Percentiles rank a stretch among this genome's conserved stretches.
Evolutionary conservation across 345 rosid species (phyloP).

Genomic region (Abelmoschus esculentus): DNA sequence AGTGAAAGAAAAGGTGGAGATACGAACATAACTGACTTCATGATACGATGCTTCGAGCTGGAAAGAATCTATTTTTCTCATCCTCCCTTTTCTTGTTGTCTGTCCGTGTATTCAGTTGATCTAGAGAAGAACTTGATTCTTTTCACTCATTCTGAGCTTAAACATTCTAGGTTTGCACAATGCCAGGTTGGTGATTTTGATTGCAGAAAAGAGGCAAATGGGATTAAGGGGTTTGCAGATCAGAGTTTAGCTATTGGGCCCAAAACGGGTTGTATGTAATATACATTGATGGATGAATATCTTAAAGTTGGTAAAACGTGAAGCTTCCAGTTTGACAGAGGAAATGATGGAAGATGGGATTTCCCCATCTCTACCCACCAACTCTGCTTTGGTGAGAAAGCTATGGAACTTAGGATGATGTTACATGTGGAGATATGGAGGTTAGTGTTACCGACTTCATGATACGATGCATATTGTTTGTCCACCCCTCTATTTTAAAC

Average conservation of each 20-base stretch:
- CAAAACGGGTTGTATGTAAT: conserved; percentile 9
- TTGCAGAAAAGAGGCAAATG: conserved; percentile 9
- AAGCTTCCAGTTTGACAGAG: conserved; percentile 44
- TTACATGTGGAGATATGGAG: too few relatives aligned
- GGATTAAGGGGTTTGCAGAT: too few relatives aligned
- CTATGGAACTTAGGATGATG: not conserved
- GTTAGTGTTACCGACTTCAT: too few relatives aligned
- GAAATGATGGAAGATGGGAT: conserved; percentile 45
- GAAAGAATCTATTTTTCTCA: conserved; percentile 21
- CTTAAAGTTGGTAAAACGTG: conserved; percentile 34
- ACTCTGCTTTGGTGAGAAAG: not conserved
- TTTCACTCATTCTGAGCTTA: conserved; percentile 16
- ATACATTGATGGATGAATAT: conserved; percentile 3
- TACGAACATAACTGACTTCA: not conserved
- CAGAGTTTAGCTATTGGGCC: not conserved
- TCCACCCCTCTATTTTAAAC: not conserved
- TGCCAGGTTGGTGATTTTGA: conserved; percentile 34
- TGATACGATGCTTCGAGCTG: conserved; percentile 18
- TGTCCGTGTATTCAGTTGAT: conserved; percentile 13
- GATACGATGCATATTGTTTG: not conserved
- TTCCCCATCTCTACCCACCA: not conserved
- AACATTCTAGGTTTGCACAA: conserved; percentile 18
- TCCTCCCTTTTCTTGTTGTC: not conserved
- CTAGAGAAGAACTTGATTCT: conserved; percentile 11
- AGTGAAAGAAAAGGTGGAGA: not conserved